Base-by-base conservation (phyloP, 148 eudicot genomes). In the Amaranthus hypochondriacus region DNA sequence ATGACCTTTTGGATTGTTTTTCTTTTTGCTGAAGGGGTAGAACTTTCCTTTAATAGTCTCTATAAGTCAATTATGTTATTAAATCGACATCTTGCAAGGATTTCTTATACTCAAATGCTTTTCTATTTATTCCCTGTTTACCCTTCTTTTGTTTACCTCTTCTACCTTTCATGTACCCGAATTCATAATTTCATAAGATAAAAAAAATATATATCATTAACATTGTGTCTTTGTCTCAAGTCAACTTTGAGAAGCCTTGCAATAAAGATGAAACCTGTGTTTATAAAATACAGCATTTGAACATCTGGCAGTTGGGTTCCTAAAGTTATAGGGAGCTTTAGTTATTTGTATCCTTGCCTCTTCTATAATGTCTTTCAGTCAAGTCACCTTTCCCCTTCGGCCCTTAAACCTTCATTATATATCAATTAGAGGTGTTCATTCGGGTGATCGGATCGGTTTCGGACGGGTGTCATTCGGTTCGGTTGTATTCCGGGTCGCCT, bases 171-270 rank as follows among this genome's bases (percentile, higher is more conserved):
- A 28, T 28, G 39, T 28, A 28, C 39, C 39, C 39, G 39, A 28
- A 28, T 28, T 28, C 39, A 28, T 28, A 28, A 28, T 28, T 28
- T 28, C 39, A 28, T 28, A 28, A 28, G 39, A 28, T 28, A 28
- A 2, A 28, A 28, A 28, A 28, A 28, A 28, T 28, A 28, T 28
- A 28, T 28, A 56, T 13, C 21, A 14, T 56, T n/a, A 56, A 6
- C 18, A 4, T 5, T 55, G 57, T 28, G 1, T 55, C 13, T 2
- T 8, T 55, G 12, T 55, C 57, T 55, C 12, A 3, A 8, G 57
- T 55, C 57, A 55, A 44, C 63, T 60, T 8, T 60, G 63, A 60
- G 21, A 60, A 60, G 63, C 63, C 10, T 60, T 21, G 63, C 63
- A 60, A 21, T 42, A 60, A 60, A 44, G 9, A 3, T 28, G 43